phyloP scores from a whole-genome alignment of 495 filamentous ascomycete species.

The Penicillium alfredii region DNA sequence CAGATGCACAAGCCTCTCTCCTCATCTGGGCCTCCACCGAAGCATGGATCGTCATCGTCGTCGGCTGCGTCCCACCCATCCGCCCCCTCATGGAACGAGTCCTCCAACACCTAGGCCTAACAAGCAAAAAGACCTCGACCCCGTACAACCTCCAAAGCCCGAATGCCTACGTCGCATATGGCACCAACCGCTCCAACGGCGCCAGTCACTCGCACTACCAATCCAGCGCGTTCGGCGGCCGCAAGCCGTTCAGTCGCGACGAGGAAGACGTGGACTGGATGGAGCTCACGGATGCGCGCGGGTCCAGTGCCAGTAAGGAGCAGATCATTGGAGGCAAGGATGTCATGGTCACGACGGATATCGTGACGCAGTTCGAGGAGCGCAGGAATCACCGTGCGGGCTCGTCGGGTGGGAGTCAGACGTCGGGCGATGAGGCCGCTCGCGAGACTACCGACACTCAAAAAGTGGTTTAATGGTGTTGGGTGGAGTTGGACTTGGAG shows the following conservation, averaged over 20 bases:
- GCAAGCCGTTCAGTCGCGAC: neutral
- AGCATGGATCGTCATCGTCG: constrained; percentile 23
- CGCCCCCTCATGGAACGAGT: constrained; percentile 17
- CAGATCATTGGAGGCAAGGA: constrained; percentile 1
- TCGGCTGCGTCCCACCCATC: constrained; percentile 24
- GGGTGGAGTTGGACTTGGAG: too few relatives aligned
- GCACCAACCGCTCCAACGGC: constrained; percentile 3
- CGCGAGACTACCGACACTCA: neutral
- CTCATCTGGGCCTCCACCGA: constrained; percentile 25
- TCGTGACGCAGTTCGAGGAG: constrained; percentile 5
- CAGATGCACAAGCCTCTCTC: constrained; percentile 17
- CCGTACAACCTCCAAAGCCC: constrained; percentile 1
- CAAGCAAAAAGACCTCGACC: constrained; percentile 9
- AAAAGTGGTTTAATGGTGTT: constrained; percentile 3
- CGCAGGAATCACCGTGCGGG: constrained; percentile 1
- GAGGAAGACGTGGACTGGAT: constrained; percentile 2
- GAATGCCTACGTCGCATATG: constrained; percentile 1
- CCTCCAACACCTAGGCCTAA: constrained; percentile 8
- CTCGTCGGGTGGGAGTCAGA: neutral
- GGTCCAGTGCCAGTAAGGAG: constrained; percentile 3
- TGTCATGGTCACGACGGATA: constrained; percentile 3
- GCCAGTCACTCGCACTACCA: constrained; percentile 1
- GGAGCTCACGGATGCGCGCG: neutral
- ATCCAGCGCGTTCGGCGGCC: constrained; percentile 2
- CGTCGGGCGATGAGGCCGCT: neutral